phyloP scores from a whole-genome alignment of 2,329 filamentous ascomycete species.

The Hypomyces perniciosus region DNA sequence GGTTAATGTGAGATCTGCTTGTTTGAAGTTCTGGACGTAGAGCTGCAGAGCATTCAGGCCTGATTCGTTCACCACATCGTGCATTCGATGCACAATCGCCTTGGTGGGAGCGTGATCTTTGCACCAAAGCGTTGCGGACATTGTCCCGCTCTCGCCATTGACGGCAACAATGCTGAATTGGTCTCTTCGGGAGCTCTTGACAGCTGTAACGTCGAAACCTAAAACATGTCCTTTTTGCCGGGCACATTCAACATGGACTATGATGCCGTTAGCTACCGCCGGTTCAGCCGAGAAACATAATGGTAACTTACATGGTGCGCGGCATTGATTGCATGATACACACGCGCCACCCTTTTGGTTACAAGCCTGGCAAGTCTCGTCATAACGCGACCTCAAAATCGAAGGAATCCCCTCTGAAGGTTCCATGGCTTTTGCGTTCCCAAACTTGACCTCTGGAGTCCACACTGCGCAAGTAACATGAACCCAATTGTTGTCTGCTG shows the following conservation, averaged over 20 bases:
- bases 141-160: slow-evolving; percentile 72
- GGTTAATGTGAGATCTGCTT: slow-evolving; percentile 83
- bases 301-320: slow-evolving; percentile 38
- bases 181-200: slow-evolving; percentile 83
- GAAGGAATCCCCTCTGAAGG: slow-evolving; percentile 86
- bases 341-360: slow-evolving; percentile 71
- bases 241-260: slow-evolving; percentile 77
- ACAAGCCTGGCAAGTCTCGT: slow-evolving; percentile 78
- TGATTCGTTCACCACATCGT: slow-evolving; percentile 65
- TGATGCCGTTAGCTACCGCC: slow-evolving; percentile 8
- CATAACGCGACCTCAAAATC: slow-evolving; percentile 66
- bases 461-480: slow-evolving; percentile 91
- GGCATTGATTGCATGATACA: slow-evolving; percentile 73
- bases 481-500: slow-evolving; percentile 96
- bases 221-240: slow-evolving; percentile 75
- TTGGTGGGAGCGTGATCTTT: slow-evolving; percentile 76
- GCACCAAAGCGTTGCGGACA: slow-evolving; percentile 86
- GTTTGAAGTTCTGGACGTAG: slow-evolving; percentile 86
- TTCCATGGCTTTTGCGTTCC: slow-evolving; percentile 72
- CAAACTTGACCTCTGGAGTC: slow-evolving; percentile 90
- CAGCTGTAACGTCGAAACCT: slow-evolving; percentile 83
- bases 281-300: neutral
- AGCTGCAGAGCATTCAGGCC: slow-evolving; percentile 77
- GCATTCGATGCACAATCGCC: slow-evolving; percentile 68
- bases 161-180: slow-evolving; percentile 74